Evolutionary conservation across 345 rosid genomes (phyloP).

Genomic region (Clausena lansium): DNA sequence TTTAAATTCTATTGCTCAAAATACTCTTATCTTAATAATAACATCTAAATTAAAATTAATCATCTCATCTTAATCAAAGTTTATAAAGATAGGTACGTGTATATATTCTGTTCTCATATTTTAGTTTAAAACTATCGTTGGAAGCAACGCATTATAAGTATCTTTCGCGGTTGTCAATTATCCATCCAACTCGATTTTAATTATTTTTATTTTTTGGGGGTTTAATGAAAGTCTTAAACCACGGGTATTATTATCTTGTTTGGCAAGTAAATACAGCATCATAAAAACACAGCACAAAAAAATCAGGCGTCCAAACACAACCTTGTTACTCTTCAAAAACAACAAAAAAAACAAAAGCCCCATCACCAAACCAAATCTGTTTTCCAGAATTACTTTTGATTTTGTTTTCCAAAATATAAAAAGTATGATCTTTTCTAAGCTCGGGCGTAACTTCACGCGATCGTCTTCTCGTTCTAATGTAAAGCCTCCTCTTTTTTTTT

Average conservation of each 20-base stretch:
- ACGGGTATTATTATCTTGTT: slow-evolving; percentile 4
- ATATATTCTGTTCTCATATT: neutral
- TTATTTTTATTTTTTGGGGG: too few species aligned
- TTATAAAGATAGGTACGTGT: neutral
- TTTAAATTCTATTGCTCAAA: too few species aligned
- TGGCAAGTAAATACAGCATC: neutral
- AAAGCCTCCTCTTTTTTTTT: slow-evolving; percentile 4
- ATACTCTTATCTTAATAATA: too few species aligned
- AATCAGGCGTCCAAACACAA: neutral
- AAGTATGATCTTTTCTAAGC: slow-evolving; percentile 63
- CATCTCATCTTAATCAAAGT: too few species aligned
- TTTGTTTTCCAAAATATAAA: neutral
- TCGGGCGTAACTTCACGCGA: slow-evolving; percentile 47
- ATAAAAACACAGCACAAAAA: neutral
- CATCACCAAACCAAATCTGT: neutral
- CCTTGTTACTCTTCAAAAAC: neutral
- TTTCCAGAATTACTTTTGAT: neutral
- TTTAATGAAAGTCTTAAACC: neutral
- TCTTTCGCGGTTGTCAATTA: neutral
- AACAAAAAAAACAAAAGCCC: neutral
- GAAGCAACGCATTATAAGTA: neutral
- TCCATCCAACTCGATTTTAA: too few species aligned
- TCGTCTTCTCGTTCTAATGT: slow-evolving; percentile 60
- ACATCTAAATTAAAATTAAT: too few species aligned
- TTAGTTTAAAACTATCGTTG: neutral